phyloP scores from a whole-genome alignment of 345 rosid species.

The thale cress (Arabidopsis thaliana) region TAIR10.1 NC_003071.7:17647501-17648000 shows the following conservation, averaged over 20 bases:
- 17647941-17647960: neutral
- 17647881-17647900: constrained; percentile 95
- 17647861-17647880: constrained; percentile 94
- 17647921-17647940: neutral
- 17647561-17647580: constrained; percentile 59
- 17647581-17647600: constrained; percentile 91
- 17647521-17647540: neutral
- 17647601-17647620: constrained; percentile 93
- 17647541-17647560: neutral
- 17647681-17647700: constrained; percentile 88
- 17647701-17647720: constrained; percentile 42
- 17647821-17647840: constrained; percentile 84
- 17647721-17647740: neutral
- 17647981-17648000: neutral
- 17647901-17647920: constrained; percentile 55
- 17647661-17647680: constrained; percentile 81
- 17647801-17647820: constrained; percentile 58
- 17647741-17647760: neutral
- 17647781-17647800: neutral
- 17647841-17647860: constrained; percentile 90
- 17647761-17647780: neutral
- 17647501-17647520: neutral
- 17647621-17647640: constrained; percentile 84
- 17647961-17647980: neutral
- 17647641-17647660: constrained; percentile 86